These are phyloP conservation scores for Solanum bulbocastanum DNA, from an alignment of 257 asterid genomes.

Conservation along the genomic window DNA sequence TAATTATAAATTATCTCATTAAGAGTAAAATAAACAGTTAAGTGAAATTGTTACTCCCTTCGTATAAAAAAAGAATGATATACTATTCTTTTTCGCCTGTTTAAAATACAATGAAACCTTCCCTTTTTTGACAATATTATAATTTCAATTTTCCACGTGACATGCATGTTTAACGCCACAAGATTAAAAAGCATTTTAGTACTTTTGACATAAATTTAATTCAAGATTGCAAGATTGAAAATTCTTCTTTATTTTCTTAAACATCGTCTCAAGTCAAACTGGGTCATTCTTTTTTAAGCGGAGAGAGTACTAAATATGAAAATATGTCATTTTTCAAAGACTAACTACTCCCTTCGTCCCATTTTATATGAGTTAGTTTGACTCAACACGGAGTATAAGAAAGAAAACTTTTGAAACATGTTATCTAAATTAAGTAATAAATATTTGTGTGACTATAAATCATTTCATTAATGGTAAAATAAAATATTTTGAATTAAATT, in stretches of 20 bases:
- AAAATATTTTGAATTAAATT: too few relatives aligned
- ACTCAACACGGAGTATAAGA: accelerated
- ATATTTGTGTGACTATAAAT: background rate
- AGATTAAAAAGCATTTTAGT: background rate
- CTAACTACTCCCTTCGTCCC: background rate
- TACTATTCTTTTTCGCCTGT: too few relatives aligned
- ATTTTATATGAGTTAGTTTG: background rate
- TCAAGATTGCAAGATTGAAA: background rate
- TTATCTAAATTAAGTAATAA: background rate
- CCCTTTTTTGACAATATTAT: too few relatives aligned
- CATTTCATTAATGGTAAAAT: too few relatives aligned
- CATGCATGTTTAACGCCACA: too few relatives aligned
- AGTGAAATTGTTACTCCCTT: background rate
- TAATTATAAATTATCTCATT: too few relatives aligned
- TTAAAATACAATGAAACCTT: too few relatives aligned
- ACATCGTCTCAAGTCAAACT: background rate
- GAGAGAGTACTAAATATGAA: background rate
- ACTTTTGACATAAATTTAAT: background rate
- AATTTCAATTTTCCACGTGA: background rate
- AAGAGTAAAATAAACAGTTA: too few relatives aligned
- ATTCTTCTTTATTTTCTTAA: too few relatives aligned
- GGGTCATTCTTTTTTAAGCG: too few relatives aligned
- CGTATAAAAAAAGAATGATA: too few relatives aligned
- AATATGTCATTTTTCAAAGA: background rate
- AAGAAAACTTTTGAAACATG: background rate